Percentiles rank a stretch among this genome's conserved stretches.
Evolutionary conservation across 306 rosid genomes (phyloP).

Genomic region (Castanea crenata): DNA sequence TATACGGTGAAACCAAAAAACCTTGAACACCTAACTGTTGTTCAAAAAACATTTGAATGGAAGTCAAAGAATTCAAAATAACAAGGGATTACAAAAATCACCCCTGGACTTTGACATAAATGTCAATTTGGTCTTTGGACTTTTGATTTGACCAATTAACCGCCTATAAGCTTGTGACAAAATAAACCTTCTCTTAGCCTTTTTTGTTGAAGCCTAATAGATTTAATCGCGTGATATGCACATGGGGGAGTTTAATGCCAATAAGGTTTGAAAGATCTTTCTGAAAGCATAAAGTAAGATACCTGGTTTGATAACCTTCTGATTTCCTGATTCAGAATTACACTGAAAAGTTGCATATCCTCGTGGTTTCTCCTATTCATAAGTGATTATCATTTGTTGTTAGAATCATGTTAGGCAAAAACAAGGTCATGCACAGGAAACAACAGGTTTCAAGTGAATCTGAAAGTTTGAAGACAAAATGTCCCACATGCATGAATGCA

Average conservation of each 20-base stretch:
- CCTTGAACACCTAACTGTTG: not conserved
- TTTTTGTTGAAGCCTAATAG: too few relatives aligned
- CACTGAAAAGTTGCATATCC: slow-evolving; percentile 69
- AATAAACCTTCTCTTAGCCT: too few relatives aligned
- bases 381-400: slow-evolving; percentile 10
- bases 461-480: not conserved
- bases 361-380: slow-evolving; percentile 80
- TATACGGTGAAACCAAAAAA: not conserved
- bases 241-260: too few relatives aligned
- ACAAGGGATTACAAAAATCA: too few relatives aligned
- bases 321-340: slow-evolving; percentile 90
- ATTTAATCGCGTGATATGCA: too few relatives aligned
- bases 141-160: too few relatives aligned
- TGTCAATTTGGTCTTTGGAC: too few relatives aligned
- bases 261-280: not conserved
- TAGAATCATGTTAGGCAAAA: not conserved
- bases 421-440: not conserved
- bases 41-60: not conserved
- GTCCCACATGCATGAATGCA: slow-evolving; percentile 1
- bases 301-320: slow-evolving; percentile 85
- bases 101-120: too few relatives aligned
- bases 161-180: too few relatives aligned
- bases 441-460: not conserved
- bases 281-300: slow-evolving; percentile 13
- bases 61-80: not conserved